Evolutionary conservation across 441 rosid genomes (phyloP).

Genomic region (Populus trichocarpa): DNA sequence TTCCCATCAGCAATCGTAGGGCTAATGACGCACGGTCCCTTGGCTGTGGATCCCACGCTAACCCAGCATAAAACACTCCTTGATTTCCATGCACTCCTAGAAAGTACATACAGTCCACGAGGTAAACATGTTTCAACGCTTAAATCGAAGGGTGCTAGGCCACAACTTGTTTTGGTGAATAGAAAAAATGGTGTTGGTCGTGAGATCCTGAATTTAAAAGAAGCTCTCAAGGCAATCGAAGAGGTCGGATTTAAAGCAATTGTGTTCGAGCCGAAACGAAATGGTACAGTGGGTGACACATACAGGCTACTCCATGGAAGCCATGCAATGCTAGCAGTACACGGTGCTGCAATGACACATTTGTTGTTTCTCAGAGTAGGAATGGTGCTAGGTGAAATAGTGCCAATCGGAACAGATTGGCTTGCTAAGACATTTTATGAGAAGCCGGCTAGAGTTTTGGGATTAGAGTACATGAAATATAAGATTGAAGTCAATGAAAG

Average conservation of each 20-base stretch:
- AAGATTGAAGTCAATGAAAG: conserved; percentile 27
- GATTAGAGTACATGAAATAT: conserved; percentile 28
- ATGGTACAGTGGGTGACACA: conserved; percentile 11
- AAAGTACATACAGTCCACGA: background rate
- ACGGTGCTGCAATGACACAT: conserved; percentile 34
- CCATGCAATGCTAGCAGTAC: conserved; percentile 32
- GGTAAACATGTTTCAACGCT: background rate
- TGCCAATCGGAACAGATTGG: conserved; percentile 27
- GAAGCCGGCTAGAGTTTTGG: conserved; percentile 21
- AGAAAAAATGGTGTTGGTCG: conserved; percentile 3
- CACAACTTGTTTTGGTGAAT: background rate
- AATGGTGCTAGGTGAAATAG: conserved; percentile 26
- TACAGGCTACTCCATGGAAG: conserved; percentile 23
- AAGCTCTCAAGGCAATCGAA: background rate
- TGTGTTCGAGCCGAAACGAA: conserved; percentile 14
- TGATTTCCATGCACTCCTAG: background rate
- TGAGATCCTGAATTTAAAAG: background rate
- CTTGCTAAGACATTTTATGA: conserved; percentile 13
- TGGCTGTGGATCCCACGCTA: background rate
- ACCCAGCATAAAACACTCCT: background rate
- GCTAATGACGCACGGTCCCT: background rate
- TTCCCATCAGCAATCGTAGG: background rate
- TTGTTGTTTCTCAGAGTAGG: conserved; percentile 22
- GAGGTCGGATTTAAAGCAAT: conserved; percentile 27
- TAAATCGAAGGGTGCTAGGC: background rate